Evolutionary conservation across 2,329 filamentous ascomycete species (phyloP).

Genomic region (Xylaria hypoxylon): DNA sequence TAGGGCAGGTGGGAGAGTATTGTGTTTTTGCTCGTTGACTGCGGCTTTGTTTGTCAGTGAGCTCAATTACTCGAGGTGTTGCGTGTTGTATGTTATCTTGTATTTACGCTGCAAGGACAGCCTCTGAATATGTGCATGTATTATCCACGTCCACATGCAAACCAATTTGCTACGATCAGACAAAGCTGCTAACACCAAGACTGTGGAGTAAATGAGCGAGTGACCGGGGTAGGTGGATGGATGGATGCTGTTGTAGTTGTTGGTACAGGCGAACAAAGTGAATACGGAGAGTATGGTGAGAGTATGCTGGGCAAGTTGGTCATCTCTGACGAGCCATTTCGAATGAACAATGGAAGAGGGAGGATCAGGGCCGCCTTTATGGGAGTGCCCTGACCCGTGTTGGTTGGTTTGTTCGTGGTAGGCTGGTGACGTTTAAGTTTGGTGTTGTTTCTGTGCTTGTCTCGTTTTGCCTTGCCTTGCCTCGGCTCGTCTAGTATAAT

Average conservation of each 20-base stretch:
- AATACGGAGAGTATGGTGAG: slow-evolving; percentile 17
- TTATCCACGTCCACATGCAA: slow-evolving; percentile 10
- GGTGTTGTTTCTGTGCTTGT: slow-evolving; percentile 23
- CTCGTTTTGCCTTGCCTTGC: slow-evolving; percentile 16
- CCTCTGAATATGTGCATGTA: background rate
- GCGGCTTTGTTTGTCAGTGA: slow-evolving; percentile 25
- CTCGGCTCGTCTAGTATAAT: slow-evolving; percentile 18
- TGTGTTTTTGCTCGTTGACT: slow-evolving; percentile 22
- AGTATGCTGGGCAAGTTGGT: slow-evolving; percentile 37
- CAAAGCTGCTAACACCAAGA: slow-evolving; percentile 11
- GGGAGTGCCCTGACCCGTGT: slow-evolving; percentile 20
- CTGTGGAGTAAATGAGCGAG: slow-evolving; percentile 13
- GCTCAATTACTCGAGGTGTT: slow-evolving; percentile 8
- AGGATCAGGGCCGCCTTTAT: slow-evolving; percentile 33
- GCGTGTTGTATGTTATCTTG: slow-evolving; percentile 12
- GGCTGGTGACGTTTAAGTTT: slow-evolving; percentile 18
- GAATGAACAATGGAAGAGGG: slow-evolving; percentile 26
- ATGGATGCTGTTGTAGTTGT: slow-evolving; percentile 8
- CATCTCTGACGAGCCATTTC: slow-evolving; percentile 48
- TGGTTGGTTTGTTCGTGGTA: slow-evolving; percentile 23
- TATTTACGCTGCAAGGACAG: background rate
- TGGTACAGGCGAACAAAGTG: slow-evolving; percentile 35
- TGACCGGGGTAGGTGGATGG: slow-evolving; percentile 3
- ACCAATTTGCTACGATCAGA: slow-evolving; percentile 10
- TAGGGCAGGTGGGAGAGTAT: background rate